Evolutionary conservation across 768 basidiomycete species (phyloP).

Genomic region (Leucosporidium creatinivorum): DNA sequence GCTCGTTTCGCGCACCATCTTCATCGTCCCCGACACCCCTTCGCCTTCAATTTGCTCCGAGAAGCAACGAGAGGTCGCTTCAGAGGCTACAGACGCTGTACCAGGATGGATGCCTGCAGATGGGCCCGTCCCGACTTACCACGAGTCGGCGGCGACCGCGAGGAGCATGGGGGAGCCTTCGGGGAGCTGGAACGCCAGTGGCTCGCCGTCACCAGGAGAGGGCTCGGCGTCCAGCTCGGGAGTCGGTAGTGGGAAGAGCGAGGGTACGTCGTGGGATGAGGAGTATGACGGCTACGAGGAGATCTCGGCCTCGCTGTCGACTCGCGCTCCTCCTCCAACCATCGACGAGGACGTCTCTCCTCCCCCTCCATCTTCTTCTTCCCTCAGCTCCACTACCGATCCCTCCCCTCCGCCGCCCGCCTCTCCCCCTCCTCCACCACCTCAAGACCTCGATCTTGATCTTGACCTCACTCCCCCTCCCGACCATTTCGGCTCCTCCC

Average conservation of each 20-base stretch:
- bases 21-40: slow-evolving; percentile 12
- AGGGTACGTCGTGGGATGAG: slow-evolving; percentile 15
- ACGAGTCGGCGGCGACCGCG: slow-evolving; percentile 14
- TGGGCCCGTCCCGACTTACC: slow-evolving; percentile 26
- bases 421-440: too few relatives aligned
- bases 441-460: too few relatives aligned
- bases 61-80: slow-evolving; percentile 26
- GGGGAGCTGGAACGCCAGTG: background rate
- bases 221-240: background rate
- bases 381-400: too few relatives aligned
- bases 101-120: slow-evolving; percentile 12
- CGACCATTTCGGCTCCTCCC: too few relatives aligned
- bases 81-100: background rate
- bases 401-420: too few relatives aligned
- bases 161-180: background rate
- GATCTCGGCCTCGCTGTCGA: slow-evolving; percentile 4
- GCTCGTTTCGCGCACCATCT: slow-evolving; percentile 4
- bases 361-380: slow-evolving; percentile 1
- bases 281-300: slow-evolving; percentile 39
- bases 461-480: too few relatives aligned
- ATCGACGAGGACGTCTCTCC: slow-evolving; percentile 35
- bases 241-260: background rate
- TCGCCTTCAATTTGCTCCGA: slow-evolving; percentile 2
- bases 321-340: slow-evolving; percentile 17
- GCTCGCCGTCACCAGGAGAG: background rate